Conservation (phyloP, 2,329 filamentous ascomycete genomes). For the Monosporascus sp. region DNA sequence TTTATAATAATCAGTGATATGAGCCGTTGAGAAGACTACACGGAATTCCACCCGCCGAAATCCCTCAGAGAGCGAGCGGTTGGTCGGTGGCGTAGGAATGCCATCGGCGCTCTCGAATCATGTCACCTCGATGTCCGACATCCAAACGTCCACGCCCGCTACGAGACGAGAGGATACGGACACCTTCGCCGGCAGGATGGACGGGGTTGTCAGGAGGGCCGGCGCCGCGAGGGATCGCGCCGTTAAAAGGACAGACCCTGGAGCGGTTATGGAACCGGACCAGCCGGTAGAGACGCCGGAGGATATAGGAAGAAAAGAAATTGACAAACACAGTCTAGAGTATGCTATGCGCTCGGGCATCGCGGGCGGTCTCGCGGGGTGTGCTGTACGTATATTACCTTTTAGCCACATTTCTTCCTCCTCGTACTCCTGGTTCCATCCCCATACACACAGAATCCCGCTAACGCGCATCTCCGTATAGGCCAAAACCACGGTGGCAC, state of each 20-base stretch:
- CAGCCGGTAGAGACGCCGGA: conserved; percentile 38
- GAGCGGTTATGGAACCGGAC: conserved; percentile 35
- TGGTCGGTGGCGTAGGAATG: conserved; percentile 39
- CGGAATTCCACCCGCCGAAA: too few relatives aligned
- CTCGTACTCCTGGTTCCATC: neutral
- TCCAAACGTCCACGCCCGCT: conserved; percentile 22
- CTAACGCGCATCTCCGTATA: conserved; percentile 29
- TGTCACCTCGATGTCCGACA: conserved; percentile 52
- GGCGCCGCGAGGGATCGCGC: conserved; percentile 9
- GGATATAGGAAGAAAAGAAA: conserved; percentile 28
- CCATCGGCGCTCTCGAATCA: conserved; percentile 50
- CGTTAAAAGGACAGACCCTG: conserved; percentile 31
- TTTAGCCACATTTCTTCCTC: neutral
- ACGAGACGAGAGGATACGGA: conserved; percentile 25
- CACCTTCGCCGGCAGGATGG: conserved; percentile 21
- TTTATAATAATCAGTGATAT: too few relatives aligned
- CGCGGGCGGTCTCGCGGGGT: conserved; percentile 86
- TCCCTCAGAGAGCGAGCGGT: neutral
- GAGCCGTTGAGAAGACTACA: too few relatives aligned
- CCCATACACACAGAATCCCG: neutral
- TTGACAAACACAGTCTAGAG: conserved; percentile 69
- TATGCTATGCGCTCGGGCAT: conserved; percentile 80
- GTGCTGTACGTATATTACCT: conserved; percentile 60
- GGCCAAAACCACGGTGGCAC: conserved; percentile 94
- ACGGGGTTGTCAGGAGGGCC: conserved; percentile 22